Percentiles rank a stretch among this genome's conserved stretches.
Conservation (phyloP, 805 yeast species). For the Starmerella sp. region DNA sequence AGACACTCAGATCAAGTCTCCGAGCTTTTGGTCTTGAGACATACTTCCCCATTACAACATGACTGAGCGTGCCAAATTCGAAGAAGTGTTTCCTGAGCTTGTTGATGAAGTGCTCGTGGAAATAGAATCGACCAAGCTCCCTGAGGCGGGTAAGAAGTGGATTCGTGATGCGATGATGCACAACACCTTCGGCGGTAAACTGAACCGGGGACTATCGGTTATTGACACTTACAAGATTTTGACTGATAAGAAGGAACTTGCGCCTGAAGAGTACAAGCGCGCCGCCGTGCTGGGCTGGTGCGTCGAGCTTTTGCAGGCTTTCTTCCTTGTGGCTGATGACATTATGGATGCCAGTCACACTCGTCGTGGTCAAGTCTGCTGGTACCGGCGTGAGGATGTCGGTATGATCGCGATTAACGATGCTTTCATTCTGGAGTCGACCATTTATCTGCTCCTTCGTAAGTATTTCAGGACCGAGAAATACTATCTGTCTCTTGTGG, state of each 20-base stretch:
- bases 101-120: slow-evolving; percentile 63
- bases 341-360: slow-evolving; percentile 96
- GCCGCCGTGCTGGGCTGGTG: slow-evolving; percentile 92
- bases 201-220: slow-evolving; percentile 92
- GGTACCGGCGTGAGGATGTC: slow-evolving; percentile 74
- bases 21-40: neutral
- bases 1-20: neutral
- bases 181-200: slow-evolving; percentile 93
- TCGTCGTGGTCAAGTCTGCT: slow-evolving; percentile 97
- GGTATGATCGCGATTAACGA: slow-evolving; percentile 94
- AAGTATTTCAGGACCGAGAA: slow-evolving; percentile 72
- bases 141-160: slow-evolving; percentile 80
- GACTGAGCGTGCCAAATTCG: slow-evolving; percentile 23
- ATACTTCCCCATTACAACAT: neutral
- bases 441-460: slow-evolving; percentile 79
- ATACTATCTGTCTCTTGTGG: slow-evolving; percentile 82
- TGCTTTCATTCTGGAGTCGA: slow-evolving; percentile 91
- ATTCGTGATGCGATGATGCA: slow-evolving; percentile 55
- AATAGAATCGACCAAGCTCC: slow-evolving; percentile 62
- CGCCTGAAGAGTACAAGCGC: slow-evolving; percentile 60
- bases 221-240: slow-evolving; percentile 82
- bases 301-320: slow-evolving; percentile 88
- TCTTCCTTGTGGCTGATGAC: slow-evolving; percentile 94
- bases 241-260: slow-evolving; percentile 53
- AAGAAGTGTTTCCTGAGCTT: slow-evolving; percentile 57